These are phyloP conservation scores for Podospora appendiculata DNA, from an alignment of 495 filamentous ascomycete genomes.

Conservation along the genomic window DNA sequence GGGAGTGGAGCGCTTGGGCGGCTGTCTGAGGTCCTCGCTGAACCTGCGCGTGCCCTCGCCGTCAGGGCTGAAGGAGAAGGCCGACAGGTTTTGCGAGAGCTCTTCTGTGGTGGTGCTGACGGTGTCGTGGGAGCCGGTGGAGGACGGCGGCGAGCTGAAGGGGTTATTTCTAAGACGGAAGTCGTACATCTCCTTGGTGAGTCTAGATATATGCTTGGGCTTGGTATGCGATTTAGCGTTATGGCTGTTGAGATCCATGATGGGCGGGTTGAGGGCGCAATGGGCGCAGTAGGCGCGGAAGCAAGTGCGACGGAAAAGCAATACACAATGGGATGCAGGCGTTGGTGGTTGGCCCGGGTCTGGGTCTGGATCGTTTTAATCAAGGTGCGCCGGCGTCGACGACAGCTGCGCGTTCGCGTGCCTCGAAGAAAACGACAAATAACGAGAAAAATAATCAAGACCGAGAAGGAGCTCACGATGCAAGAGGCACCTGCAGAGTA, in stretches of 20 bases:
- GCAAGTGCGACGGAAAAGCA: too few relatives aligned
- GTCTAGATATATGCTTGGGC: slow-evolving; percentile 28
- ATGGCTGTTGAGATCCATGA: slow-evolving; percentile 28
- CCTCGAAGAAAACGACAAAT: too few relatives aligned
- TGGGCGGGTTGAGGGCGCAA: slow-evolving; percentile 12
- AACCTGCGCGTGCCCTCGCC: slow-evolving; percentile 37
- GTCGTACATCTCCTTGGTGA: slow-evolving; percentile 27
- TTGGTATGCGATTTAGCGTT: slow-evolving; percentile 16
- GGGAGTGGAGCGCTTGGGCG: slow-evolving; percentile 11
- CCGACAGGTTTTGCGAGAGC: slow-evolving; percentile 28
- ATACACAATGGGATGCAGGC: too few relatives aligned
- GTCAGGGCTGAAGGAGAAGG: slow-evolving; percentile 37
- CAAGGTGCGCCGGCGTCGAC: too few relatives aligned
- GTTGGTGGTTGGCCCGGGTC: too few relatives aligned
- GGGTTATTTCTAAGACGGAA: slow-evolving; percentile 31
- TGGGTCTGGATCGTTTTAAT: too few relatives aligned
- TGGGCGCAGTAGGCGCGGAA: slow-evolving; percentile 17
- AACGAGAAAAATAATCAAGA: too few relatives aligned
- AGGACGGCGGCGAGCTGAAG: slow-evolving; percentile 43
- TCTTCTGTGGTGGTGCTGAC: slow-evolving; percentile 35
- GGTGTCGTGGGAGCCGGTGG: slow-evolving; percentile 44
- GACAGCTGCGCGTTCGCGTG: too few relatives aligned
- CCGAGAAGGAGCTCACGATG: too few relatives aligned
- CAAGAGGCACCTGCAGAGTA: too few relatives aligned
- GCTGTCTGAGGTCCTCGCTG: slow-evolving; percentile 11